These are phyloP conservation scores for Talaromyces amestolkiae DNA, from an alignment of 2,329 filamentous ascomycete genomes.

Conservation along the genomic window DNA sequence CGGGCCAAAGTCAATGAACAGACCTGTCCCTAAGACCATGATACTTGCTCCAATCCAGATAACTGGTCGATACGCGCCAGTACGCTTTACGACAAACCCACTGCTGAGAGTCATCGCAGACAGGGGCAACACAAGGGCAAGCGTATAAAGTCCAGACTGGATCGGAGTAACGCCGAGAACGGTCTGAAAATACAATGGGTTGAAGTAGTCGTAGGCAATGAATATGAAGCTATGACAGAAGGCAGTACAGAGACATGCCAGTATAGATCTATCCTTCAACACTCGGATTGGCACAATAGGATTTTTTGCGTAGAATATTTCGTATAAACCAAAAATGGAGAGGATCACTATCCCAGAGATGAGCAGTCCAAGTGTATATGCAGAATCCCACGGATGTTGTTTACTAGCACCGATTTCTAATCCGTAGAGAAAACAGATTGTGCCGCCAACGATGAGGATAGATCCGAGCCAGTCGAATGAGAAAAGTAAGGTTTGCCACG, in stretches of 20 bases:
- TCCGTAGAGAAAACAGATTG: slow-evolving; percentile 75
- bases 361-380: slow-evolving; percentile 68
- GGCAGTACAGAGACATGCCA: slow-evolving; percentile 59
- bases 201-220: slow-evolving; percentile 68
- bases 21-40: slow-evolving; percentile 58
- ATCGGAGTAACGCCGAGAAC: slow-evolving; percentile 62
- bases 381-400: slow-evolving; percentile 66
- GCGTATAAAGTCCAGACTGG: slow-evolving; percentile 63
- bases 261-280: slow-evolving; percentile 61
- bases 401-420: slow-evolving; percentile 71
- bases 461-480: slow-evolving; percentile 51
- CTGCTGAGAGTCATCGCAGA: slow-evolving; percentile 57
- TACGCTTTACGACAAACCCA: slow-evolving; percentile 66
- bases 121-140: slow-evolving; percentile 62
- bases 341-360: slow-evolving; percentile 65
- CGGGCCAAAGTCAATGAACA: slow-evolving; percentile 51
- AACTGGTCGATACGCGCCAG: slow-evolving; percentile 57
- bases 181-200: slow-evolving; percentile 73
- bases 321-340: slow-evolving; percentile 64
- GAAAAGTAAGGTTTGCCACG: slow-evolving; percentile 2
- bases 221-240: slow-evolving; percentile 69
- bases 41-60: slow-evolving; percentile 56
- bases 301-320: slow-evolving; percentile 65
- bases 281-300: slow-evolving; percentile 69
- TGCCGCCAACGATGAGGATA: slow-evolving; percentile 65